A percentile compares a stretch with the other conserved stretches of the same genome.
Evolutionary conservation across 2,329 filamentous ascomycete species (phyloP).

Genomic region (Emmonsia crescens): DNA sequence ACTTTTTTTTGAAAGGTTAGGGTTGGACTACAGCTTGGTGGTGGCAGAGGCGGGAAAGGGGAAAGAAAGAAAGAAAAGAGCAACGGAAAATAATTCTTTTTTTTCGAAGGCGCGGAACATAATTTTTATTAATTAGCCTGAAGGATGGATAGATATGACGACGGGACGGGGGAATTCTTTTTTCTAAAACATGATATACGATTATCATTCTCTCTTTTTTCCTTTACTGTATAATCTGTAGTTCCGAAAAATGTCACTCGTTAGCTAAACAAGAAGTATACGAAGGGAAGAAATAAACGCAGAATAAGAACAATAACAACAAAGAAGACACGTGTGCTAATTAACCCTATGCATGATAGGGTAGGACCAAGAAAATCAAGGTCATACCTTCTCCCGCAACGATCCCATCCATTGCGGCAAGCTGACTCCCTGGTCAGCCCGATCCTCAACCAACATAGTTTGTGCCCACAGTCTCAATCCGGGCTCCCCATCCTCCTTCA

Average conservation of each 20-base stretch:
- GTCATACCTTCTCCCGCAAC: slow-evolving; percentile 81
- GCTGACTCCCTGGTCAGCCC: slow-evolving; percentile 87
- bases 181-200: neutral
- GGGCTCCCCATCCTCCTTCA: slow-evolving; percentile 91
- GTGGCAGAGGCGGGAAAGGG: neutral
- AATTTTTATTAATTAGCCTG: neutral
- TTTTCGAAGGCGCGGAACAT: neutral
- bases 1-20: neutral
- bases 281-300: neutral
- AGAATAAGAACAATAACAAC: neutral
- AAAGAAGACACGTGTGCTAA: neutral
- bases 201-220: neutral
- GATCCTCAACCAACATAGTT: slow-evolving; percentile 87
- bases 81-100: neutral
- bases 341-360: neutral
- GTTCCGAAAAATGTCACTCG: neutral
- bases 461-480: slow-evolving; percentile 94
- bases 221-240: slow-evolving; percentile 14
- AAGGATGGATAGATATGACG: neutral
- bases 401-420: slow-evolving; percentile 87
- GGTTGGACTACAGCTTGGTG: neutral
- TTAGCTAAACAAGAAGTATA: neutral
- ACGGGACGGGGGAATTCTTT: neutral
- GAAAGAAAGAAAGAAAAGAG: neutral
- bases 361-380: slow-evolving; percentile 3